Base-by-base conservation (phyloP, 495 filamentous ascomycete species). In the Aspergillus kassunensis region DNA sequence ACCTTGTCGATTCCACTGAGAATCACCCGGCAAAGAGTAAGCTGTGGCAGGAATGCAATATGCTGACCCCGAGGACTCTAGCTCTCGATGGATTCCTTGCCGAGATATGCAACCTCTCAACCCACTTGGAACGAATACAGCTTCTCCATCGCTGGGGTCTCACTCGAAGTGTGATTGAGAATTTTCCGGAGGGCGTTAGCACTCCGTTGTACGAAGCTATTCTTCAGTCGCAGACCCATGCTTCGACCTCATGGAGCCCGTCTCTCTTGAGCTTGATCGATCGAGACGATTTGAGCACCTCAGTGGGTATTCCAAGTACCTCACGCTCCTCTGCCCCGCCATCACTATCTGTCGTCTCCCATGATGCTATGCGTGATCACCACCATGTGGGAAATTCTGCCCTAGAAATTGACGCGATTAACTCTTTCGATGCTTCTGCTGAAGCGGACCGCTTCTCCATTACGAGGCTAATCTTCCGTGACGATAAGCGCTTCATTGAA, bases 401-500 rank as follows among this genome's bases (percentile, higher is more conserved):
- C 7, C 68, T 84, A 18, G 82, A 87, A 33, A 69, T 74, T 18
- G 83, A 86, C 43, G 57, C 68, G 6, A 75, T 78, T 43, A 80
- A 79, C 34, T 76, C 80, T 1, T 86, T 83, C 56, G 83, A 86
- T 59, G 79, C 76, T 6, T 80, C 82, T 47, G 79, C 84, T 12
- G 91, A 91, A 59, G 81, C 83, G 25, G 91, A 96, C 59, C 80
- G 90, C 13, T 84, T 89, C 61, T 80, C 83, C 1, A 80, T 97
- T 9, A 90, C 91, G 12, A 80, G 84, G 36, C 70, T 92, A 12
- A 84, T 97, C 44, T 99, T 96, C 75, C 85, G 84, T 44, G 90
- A 97, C 45, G 93, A 99, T 57, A 83, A 87, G 48, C 86, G 93
- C 16, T 86, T 95, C 45, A 72, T 85, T 20, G 93, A 97, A 66